Conservation (phyloP, 768 basidiomycete genomes). For the Podaxis mareebaensis region DNA sequence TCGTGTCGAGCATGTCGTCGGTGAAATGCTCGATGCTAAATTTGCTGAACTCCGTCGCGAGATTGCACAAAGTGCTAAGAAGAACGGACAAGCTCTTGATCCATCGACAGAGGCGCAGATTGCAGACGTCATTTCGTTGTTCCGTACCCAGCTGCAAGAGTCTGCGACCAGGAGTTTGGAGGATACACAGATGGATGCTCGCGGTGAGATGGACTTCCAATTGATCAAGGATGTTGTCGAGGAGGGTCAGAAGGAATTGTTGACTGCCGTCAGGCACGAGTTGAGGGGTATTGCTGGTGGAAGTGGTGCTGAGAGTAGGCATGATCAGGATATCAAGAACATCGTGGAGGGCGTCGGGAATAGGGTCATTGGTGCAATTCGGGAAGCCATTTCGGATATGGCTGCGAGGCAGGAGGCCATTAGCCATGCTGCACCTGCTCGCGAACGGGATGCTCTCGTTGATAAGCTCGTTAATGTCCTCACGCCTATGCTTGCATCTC, state of each 20-base stretch:
- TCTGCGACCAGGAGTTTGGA: slow-evolving; percentile 58
- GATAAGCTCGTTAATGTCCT: slow-evolving; percentile 60
- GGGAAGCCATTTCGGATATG: slow-evolving; percentile 57
- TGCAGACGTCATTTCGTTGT: slow-evolving; percentile 63
- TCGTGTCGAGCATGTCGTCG: slow-evolving; percentile 61
- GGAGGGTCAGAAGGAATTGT: slow-evolving; percentile 63
- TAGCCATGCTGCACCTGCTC: slow-evolving; percentile 43
- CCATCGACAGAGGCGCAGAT: slow-evolving; percentile 62
- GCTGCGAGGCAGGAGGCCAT: slow-evolving; percentile 59
- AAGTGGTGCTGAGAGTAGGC: slow-evolving; percentile 22
- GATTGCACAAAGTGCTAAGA: slow-evolving; percentile 28
- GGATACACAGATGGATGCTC: slow-evolving; percentile 67
- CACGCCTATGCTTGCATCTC: slow-evolving; percentile 57
- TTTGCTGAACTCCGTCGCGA: slow-evolving; percentile 51
- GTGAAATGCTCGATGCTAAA: slow-evolving; percentile 69
- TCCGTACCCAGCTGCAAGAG: slow-evolving; percentile 67
- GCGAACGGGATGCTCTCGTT: slow-evolving; percentile 60
- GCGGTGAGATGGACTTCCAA: slow-evolving; percentile 78
- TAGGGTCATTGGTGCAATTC: slow-evolving; percentile 58
- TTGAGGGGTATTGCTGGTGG: slow-evolving; percentile 47
- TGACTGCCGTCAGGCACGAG: slow-evolving; percentile 58
- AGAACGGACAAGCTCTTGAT: slow-evolving; percentile 30
- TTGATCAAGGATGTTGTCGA: slow-evolving; percentile 70
- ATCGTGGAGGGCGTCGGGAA: slow-evolving; percentile 60
- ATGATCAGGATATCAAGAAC: slow-evolving; percentile 36